Evolutionary conservation across 495 filamentous ascomycete species (phyloP).

Genomic region (Alectoria sarmentosa): DNA sequence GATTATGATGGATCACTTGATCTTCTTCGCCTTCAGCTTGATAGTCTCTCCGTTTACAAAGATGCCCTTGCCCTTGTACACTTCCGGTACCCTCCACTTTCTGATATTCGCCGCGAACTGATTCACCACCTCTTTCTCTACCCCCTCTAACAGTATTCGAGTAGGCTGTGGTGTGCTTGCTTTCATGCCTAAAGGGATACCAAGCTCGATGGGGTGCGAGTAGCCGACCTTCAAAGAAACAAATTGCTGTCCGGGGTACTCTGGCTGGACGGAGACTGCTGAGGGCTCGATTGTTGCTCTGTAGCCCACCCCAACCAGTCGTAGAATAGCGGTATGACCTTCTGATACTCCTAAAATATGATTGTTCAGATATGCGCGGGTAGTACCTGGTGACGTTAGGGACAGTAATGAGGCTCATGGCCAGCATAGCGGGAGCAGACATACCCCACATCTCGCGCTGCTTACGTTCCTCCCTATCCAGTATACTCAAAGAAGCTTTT

Average conservation of each 20-base stretch:
- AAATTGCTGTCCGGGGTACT: conserved; percentile 77
- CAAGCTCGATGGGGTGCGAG: conserved; percentile 87
- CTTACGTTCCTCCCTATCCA: conserved; percentile 53
- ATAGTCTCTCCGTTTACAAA: conserved; percentile 97
- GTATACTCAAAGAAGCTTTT: conserved; percentile 59
- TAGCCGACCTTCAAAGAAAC: conserved; percentile 92
- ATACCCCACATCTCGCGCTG: conserved; percentile 98
- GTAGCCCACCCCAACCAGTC: conserved; percentile 95
- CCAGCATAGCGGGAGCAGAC: conserved; percentile 29
- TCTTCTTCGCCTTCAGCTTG: conserved; percentile 97
- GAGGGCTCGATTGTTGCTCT: conserved; percentile 72
- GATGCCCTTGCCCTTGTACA: conserved; percentile 99
- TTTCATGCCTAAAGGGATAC: conserved; percentile 72
- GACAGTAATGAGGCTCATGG: conserved; percentile 16
- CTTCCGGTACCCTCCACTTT: conserved; percentile 85
- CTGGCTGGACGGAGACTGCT: conserved; percentile 57
- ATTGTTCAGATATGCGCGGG: conserved; percentile 80
- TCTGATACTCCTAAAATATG: conserved; percentile 90
- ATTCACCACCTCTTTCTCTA: conserved; percentile 77
- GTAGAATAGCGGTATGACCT: conserved; percentile 87
- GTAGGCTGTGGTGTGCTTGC: conserved; percentile 92
- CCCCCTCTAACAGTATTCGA: conserved; percentile 80
- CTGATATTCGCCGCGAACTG: conserved; percentile 84
- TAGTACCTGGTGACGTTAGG: conserved; percentile 56
- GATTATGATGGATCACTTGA: conserved; percentile 71